These are phyloP conservation scores for Lavandula angustifolia DNA, from an alignment of 257 asterid species.

Conservation along the genomic window DNA sequence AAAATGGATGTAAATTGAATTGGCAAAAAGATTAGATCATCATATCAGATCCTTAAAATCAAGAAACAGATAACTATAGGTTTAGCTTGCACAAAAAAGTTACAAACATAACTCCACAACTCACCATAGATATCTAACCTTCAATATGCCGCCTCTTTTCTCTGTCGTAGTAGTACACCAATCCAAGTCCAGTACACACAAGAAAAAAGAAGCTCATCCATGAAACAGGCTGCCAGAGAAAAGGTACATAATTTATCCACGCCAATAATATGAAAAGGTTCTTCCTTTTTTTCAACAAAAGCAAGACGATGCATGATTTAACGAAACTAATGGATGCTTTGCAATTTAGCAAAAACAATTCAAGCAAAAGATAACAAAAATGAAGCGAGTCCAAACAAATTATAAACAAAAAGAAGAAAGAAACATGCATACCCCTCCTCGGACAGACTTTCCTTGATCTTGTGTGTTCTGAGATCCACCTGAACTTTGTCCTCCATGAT, in stretches of 20 bases:
- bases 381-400: neutral
- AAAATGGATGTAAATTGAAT: neutral
- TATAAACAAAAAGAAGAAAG: neutral
- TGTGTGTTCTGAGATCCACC: slow-evolving; percentile 51
- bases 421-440: slow-evolving; percentile 64
- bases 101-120: slow-evolving; percentile 40
- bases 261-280: neutral
- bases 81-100: neutral
- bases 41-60: slow-evolving; percentile 10
- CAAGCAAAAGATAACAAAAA: neutral
- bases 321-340: slow-evolving; percentile 12
- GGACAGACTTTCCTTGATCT: slow-evolving; percentile 63
- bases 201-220: slow-evolving; percentile 88
- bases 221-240: slow-evolving; percentile 64
- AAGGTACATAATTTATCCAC: slow-evolving; percentile 5
- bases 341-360: neutral
- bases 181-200: slow-evolving; percentile 76
- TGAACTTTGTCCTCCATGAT: slow-evolving; percentile 44
- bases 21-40: neutral
- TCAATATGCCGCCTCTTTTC: slow-evolving; percentile 84
- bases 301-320: neutral
- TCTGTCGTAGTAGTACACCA: slow-evolving; percentile 73
- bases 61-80: neutral
- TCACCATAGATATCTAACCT: slow-evolving; percentile 74
- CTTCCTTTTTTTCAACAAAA: neutral